A percentile compares a stretch with the other conserved stretches of the same genome.
phyloP scores from a whole-genome alignment of 176 grass and related monocot species.

The Triticum turgidum region DNA sequence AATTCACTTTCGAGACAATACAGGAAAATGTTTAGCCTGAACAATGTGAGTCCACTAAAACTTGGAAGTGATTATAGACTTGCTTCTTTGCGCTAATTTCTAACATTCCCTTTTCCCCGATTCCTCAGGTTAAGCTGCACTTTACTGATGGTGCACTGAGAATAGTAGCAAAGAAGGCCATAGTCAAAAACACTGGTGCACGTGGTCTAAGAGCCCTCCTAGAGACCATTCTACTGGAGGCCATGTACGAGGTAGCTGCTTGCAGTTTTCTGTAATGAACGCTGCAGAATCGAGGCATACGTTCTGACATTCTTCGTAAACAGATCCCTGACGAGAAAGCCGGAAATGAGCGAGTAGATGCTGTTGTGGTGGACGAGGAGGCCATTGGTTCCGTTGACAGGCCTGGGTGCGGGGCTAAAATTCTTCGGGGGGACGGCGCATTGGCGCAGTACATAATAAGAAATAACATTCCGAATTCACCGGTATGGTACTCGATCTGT shows the following conservation, averaged over 20 bases:
- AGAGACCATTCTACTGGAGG: slow-evolving; percentile 82
- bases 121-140: slow-evolving; percentile 75
- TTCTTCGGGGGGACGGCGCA: slow-evolving; percentile 87
- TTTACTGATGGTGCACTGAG: slow-evolving; percentile 72
- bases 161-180: slow-evolving; percentile 77
- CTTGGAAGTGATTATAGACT: not conserved
- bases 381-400: slow-evolving; percentile 62
- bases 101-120: slow-evolving; percentile 6
- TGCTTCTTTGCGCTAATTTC: slow-evolving; percentile 9
- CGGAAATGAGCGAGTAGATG: slow-evolving; percentile 80
- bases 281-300: not conserved
- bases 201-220: slow-evolving; percentile 91
- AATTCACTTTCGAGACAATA: slow-evolving; percentile 97
- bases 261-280: slow-evolving; percentile 6
- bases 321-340: slow-evolving; percentile 82
- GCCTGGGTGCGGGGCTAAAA: slow-evolving; percentile 75
- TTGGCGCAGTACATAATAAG: slow-evolving; percentile 58
- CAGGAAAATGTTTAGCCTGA: slow-evolving; percentile 91
- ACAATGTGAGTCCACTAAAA: slow-evolving; percentile 57
- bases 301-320: slow-evolving; percentile 33
- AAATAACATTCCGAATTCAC: slow-evolving; percentile 49
- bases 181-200: slow-evolving; percentile 77
- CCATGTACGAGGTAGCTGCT: slow-evolving; percentile 97
- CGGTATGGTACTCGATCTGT: slow-evolving; percentile 15
- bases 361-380: slow-evolving; percentile 88